Evolutionary conservation across 2,329 filamentous ascomycete species (phyloP).

Genomic region (Clonostachys chloroleuca): DNA sequence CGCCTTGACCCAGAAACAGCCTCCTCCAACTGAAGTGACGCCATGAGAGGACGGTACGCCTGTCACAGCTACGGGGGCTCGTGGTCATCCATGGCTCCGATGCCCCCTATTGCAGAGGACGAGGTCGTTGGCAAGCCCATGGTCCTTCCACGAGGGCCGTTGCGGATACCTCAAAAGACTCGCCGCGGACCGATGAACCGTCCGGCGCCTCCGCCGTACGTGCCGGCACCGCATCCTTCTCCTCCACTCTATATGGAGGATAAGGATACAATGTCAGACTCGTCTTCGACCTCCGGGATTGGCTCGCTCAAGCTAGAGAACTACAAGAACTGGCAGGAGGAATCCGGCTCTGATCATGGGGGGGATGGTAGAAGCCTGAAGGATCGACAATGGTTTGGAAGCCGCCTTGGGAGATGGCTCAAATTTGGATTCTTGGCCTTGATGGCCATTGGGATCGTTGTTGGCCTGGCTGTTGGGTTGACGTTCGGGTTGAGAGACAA

Average conservation of each 20-base stretch:
- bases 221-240: background rate
- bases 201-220: constrained; percentile 1
- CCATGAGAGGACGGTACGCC: no score
- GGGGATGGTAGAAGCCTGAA: background rate
- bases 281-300: background rate
- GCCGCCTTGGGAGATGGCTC: constrained; percentile 19
- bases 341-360: background rate
- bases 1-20: background rate
- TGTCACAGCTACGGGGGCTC: no score
- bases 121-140: background rate
- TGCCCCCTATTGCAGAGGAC: constrained; percentile 7
- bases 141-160: constrained; percentile 10
- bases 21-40: no score
- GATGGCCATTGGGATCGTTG: constrained; percentile 20
- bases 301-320: background rate
- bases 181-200: constrained; percentile 5
- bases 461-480: constrained; percentile 33
- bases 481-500: constrained; percentile 28
- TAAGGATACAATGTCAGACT: background rate
- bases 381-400: constrained; percentile 2
- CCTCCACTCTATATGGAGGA: constrained; percentile 1
- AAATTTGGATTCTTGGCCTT: constrained; percentile 19
- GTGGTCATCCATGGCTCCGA: background rate
- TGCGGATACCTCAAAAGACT: constrained; percentile 21
- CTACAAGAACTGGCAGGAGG: background rate